Base-by-base conservation (phyloP, 2,329 filamentous ascomycete species). In the Xylaria arbuscula region DNA sequence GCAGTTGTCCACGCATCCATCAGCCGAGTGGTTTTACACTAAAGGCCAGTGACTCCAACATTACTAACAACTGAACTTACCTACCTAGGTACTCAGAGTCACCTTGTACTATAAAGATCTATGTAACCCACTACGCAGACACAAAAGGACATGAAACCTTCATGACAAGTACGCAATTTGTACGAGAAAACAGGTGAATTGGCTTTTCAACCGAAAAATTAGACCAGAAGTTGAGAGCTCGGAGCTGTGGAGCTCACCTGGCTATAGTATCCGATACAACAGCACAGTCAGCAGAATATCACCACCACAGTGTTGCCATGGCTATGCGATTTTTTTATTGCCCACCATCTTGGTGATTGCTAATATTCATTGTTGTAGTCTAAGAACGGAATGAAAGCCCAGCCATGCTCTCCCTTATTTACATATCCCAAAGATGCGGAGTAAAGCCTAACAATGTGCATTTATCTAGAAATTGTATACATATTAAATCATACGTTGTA, bases 401-500 rank as follows among this genome's bases (percentile, higher is more conserved):
- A 57, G 15, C n/a, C 1, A n/a, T 60, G 32, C 24, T 28, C 24
- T 50, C 45, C 38, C 34, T 47, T 66, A 69, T 69, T 45, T 62
- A 58, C 62, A 66, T 53, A 22, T 5, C 54, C 55, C 34, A n/a
- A 54, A 54, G 9, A 40, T 13, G 19, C 28, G 32, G 28, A 57
- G 24, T 7, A 36, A 17, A 28, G 40, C 48, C 59, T 40, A 54
- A 32, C 50, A 42, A 48, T 38, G 24, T 67, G 53, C 55, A 53
- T 51, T n/a, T 50, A 50, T 54, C 34, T 55, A 50, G 32, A n/a
- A 51, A 36, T 55, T 67, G 28, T 58, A 66, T 69, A 70, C 61
- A 66, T 47, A 19, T 47, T 63, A 55, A 40, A 62, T 64, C 50
- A 47, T 68, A 56, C 42, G 50, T 70, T 55, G 64, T 68, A 56